Evolutionary conservation across 345 rosid genomes (phyloP).

Genomic region (Eucalyptus polybractea): DNA sequence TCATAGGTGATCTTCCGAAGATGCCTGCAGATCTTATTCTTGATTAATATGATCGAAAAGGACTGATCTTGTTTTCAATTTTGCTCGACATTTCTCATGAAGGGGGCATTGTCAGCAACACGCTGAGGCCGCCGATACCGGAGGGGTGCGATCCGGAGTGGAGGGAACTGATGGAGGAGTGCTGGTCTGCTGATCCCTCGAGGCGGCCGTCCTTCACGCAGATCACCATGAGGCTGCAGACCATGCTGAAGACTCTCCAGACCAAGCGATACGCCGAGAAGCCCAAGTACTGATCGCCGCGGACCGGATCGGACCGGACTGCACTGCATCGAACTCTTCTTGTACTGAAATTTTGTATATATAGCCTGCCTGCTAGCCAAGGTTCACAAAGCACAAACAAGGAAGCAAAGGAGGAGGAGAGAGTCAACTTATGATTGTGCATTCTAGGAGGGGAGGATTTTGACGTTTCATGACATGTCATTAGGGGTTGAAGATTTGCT

Average conservation of each 20-base stretch:
- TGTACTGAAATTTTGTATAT: not conserved
- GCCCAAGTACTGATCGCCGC: not conserved
- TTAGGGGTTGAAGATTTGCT: not conserved
- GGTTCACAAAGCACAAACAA: not conserved
- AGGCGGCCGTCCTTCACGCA: conserved; percentile 75
- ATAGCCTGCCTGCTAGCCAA: not conserved
- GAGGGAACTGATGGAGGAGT: conserved; percentile 76
- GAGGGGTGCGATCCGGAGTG: conserved; percentile 59
- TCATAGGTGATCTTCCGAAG: conserved; percentile 43
- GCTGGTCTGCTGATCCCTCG: conserved; percentile 69
- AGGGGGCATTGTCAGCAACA: conserved; percentile 85
- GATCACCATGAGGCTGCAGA: conserved; percentile 44
- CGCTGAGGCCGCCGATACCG: conserved; percentile 68
- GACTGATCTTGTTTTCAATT: not conserved
- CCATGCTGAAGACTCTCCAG: conserved; percentile 39
- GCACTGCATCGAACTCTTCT: not conserved
- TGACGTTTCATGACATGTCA: not conserved
- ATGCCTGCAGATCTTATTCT: not conserved
- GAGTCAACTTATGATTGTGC: not conserved
- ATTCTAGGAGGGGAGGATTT: not conserved
- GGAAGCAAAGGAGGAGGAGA: not conserved
- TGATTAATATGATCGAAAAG: not conserved
- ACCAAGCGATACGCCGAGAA: conserved; percentile 15
- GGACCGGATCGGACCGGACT: not conserved
- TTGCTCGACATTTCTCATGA: not conserved